Evolutionary conservation across 257 asterid species (phyloP), one percentile per base, ranked within the genome.

Genomic region (Ajuga chamaepitys): DNA sequence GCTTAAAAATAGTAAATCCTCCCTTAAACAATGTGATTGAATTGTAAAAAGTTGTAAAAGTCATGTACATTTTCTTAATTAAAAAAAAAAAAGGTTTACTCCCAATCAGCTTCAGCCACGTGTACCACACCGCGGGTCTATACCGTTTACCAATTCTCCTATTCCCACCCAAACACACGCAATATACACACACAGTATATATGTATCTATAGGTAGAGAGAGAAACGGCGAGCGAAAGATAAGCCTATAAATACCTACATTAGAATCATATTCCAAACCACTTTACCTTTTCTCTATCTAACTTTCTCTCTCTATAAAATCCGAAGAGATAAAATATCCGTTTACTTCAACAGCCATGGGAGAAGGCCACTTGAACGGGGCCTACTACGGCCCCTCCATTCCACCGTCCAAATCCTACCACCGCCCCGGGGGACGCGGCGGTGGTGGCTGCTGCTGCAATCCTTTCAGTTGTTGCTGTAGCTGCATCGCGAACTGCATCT

Each of bases 341-440:
- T 30, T 30, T 30, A 30, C 60, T 32, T 18, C 66, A 41, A 32
- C 67, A 2, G 1, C 52, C 66, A 62, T 70, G 76, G 85, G 79
- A 64, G 6, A 74, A 72, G 21, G 20, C 70, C 75, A 75, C 20
- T 75, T 93, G 68, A 87, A 93, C 80, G 98, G 96, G 37, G 94
- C 95, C 51, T 88, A 84, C 75, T 93, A 89, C 78, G 97, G 99
- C 61, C 99, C 99, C 2, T 78, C 91, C 20, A 72, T 89, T 25
- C 97, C 95, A 12, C 84, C 81, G 52, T 0, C 81, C 3, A 86
- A 86, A 40, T 3, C 79, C 25, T 86, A 79, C 72, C 78, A 82
- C 86, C 87, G 95, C 73, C 95, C 79, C n/a, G 76, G 86, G 46
- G 70, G 93, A 60, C 83, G 82, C 42, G 76, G 88, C 6, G 83